phyloP scores from a whole-genome alignment of 2,329 filamentous ascomycete genomes.

The Teratosphaeria pseudoeucalypti region DNA sequence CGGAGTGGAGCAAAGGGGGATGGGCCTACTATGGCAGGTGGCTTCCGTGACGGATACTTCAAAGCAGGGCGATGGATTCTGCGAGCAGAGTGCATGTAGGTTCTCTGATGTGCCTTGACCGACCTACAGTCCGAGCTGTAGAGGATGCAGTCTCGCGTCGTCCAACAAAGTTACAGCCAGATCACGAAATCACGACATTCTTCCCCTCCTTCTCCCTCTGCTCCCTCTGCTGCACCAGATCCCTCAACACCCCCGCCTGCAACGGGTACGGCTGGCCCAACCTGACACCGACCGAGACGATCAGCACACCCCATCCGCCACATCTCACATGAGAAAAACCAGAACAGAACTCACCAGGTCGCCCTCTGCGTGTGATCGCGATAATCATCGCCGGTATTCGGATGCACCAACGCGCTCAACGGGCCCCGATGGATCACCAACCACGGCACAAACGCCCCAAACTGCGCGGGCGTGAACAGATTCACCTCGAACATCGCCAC shows the following conservation, averaged over 20 bases:
- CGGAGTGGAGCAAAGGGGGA: too few relatives aligned
- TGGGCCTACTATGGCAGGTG: too few relatives aligned
- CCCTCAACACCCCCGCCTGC: conserved; percentile 44
- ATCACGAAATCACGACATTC: not conserved
- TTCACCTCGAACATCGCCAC: conserved; percentile 91
- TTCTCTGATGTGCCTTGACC: too few relatives aligned
- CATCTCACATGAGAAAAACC: not conserved
- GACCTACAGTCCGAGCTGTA: too few relatives aligned
- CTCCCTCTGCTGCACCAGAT: conserved; percentile 11
- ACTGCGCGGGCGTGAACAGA: conserved; percentile 67
- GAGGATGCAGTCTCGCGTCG: too few relatives aligned
- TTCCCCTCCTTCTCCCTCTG: conserved; percentile 2
- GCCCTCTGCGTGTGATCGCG: conserved; percentile 58
- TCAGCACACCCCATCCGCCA: not conserved
- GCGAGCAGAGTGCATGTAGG: too few relatives aligned
- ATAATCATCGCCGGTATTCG: conserved; percentile 59
- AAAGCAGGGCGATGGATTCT: too few relatives aligned
- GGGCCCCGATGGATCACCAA: conserved; percentile 71
- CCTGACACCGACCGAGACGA: conserved; percentile 5
- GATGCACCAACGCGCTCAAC: conserved; percentile 68
- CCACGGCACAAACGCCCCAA: conserved; percentile 83
- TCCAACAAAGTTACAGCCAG: too few relatives aligned
- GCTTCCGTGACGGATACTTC: too few relatives aligned
- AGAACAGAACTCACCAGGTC: conserved; percentile 43
- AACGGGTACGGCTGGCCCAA: conserved; percentile 58